Base-by-base conservation (phyloP, 2,329 filamentous ascomycete species). In the Pseudogymnoascus verrucosus region DNA sequence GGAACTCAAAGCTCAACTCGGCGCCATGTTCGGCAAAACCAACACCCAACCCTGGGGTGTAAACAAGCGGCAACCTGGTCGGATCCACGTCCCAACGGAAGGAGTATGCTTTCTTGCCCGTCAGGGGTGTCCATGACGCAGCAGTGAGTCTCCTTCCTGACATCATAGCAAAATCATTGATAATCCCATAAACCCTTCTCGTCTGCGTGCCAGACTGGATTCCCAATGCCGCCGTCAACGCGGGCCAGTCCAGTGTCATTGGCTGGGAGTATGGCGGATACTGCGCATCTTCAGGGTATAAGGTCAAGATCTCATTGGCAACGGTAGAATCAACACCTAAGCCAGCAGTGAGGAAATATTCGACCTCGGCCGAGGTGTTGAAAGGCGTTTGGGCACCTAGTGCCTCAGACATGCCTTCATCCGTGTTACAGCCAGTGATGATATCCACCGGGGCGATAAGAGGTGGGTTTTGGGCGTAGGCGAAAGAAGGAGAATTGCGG, bases 401-500 rank as follows among this genome's bases (percentile, higher is more conserved):
- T 10, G 47, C 47, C 47, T 31, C 47, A 16, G 47, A 54, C 0
- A 84, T 80, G n/a, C 88, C 89, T 73, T 91, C 89, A 69, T 90
- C 85, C 36, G 84, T 83, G 73, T 86, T 87, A 77, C 86, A 91
- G 6, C 88, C 88, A 0, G 87, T 89, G 60, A 91, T 75, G 59
- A 91, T 80, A 8, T 54, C 47, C 26, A 54, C 26, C 1, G 86
- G 84, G 5, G 87, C 77, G 65, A 79, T 78, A 67, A 86, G 78
- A 71, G 80, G 83, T 14, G 76, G 73, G 0, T 79, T 77, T 0
- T 79, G 75, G 23, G 77, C 71, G 84, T 84, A 88, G n/a, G 80
- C 79, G n/a, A 79, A 76, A 11, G 88, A 77, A 2, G 88, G 87
- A 8, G 81, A 75, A 21, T 80, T 77, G 1, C 80, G 78, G 62